Conservation (phyloP, 2,329 filamentous ascomycete genomes). For the Didymella glomerata region DNA sequence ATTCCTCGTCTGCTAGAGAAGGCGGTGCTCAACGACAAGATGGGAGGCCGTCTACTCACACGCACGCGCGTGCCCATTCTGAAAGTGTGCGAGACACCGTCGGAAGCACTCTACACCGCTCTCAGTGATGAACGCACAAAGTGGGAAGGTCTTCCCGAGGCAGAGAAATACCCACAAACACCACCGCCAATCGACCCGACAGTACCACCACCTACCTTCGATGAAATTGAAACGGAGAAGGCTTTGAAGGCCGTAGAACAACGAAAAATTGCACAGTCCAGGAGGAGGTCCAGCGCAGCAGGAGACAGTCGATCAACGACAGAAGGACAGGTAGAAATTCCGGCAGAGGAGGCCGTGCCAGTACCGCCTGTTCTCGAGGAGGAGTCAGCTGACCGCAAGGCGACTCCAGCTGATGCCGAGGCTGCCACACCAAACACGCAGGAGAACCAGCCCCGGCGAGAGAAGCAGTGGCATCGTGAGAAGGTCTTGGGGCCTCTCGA, state of each 20-base stretch:
- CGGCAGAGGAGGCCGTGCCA: slow-evolving; percentile 1
- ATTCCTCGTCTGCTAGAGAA: slow-evolving; percentile 81
- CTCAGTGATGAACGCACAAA: slow-evolving; percentile 72
- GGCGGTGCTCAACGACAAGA: slow-evolving; percentile 73
- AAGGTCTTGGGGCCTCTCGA: slow-evolving; percentile 67
- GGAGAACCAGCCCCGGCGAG: slow-evolving; percentile 34
- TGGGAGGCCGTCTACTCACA: slow-evolving; percentile 79
- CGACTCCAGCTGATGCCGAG: slow-evolving; percentile 4
- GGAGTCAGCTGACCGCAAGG: slow-evolving; percentile 38
- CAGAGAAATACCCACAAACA: slow-evolving; percentile 53
- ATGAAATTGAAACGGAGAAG: slow-evolving; percentile 24
- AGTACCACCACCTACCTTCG: slow-evolving; percentile 19
- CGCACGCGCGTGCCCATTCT: slow-evolving; percentile 86
- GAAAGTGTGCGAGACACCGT: slow-evolving; percentile 80
- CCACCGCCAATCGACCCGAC: slow-evolving; percentile 25
- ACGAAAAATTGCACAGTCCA: slow-evolving; percentile 9
- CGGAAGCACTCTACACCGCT: slow-evolving; percentile 65
- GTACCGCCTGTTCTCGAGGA: slow-evolving; percentile 12
- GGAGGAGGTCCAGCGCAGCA: not conserved
- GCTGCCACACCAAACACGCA: slow-evolving; percentile 17
- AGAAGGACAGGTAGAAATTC: not conserved
- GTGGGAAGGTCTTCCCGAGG: slow-evolving; percentile 69
- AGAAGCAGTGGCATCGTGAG: slow-evolving; percentile 56
- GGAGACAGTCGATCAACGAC: not conserved
- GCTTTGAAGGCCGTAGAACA: not conserved